Evolutionary conservation across 2,329 filamentous ascomycete genomes (phyloP).

Genomic region (Stachybotrys chlorohalonatus): DNA sequence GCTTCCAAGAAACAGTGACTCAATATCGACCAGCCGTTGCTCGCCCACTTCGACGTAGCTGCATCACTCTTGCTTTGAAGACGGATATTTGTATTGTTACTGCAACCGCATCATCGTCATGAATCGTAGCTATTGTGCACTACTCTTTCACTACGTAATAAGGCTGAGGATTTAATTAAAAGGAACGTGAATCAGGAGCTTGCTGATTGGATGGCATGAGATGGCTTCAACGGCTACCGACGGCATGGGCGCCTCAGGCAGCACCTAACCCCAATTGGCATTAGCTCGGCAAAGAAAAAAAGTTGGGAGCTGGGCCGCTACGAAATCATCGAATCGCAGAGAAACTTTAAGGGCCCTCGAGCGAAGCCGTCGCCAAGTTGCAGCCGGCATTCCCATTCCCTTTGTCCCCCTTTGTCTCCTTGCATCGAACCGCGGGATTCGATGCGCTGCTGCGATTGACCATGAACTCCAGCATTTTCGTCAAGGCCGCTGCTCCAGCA

Average conservation of each 20-base stretch:
- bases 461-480: conserved; percentile 40
- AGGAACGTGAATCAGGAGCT: no score
- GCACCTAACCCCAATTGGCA: conserved; percentile 4
- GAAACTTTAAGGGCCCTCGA: neutral
- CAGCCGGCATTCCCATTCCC: conserved; percentile 4
- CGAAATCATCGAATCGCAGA: neutral
- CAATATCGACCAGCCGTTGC: no score
- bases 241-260: conserved; percentile 16
- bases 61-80: no score
- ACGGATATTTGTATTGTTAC: no score
- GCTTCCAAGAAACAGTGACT: no score
- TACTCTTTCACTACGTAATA: no score
- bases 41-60: no score
- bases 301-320: neutral
- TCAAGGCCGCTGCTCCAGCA: conserved; percentile 36
- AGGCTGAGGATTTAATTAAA: no score
- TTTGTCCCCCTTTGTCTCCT: conserved; percentile 1
- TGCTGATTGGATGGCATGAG: no score
- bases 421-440: neutral
- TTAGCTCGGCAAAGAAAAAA: conserved; percentile 6
- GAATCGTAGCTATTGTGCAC: no score
- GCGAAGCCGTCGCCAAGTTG: conserved; percentile 1
- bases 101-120: no score
- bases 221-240: conserved; percentile 9
- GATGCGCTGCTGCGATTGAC: conserved; percentile 20